Evolutionary conservation across 208 protist genomes (phyloP), one percentile per base, ranked within the genome.

Genomic region (Angomonas desouzai): DNA sequence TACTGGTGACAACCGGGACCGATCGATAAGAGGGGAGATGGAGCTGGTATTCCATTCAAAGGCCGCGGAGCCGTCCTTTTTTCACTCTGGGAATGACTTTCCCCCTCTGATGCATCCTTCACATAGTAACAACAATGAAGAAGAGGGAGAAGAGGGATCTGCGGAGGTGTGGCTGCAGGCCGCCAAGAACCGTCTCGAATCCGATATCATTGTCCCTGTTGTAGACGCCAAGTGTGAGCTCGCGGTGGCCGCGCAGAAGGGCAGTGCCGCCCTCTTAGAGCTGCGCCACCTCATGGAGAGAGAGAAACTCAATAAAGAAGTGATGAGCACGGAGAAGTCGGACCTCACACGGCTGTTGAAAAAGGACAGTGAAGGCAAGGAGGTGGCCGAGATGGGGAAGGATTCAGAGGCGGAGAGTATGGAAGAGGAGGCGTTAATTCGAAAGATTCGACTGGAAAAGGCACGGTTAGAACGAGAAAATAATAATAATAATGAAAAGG

Each of bases 201-300:
- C 70, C n/a, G 77, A 83, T 55, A 91, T 94, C 61, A 84, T 94
- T 27, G 49, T 94, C 18, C 88, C 88, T 4, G 76, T 89, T 0
- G 83, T 89, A 13, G 85, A 72, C 64, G 16, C 66, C 32, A 55
- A 53, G 9, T 87, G 81, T 62, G 51, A 70, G 0, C 55, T 94
- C 18, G 80, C 74, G 34, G 53, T 83, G 62, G 69, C 47, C 36
- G 88, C 88, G 13, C 45, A 56, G 7, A 77, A 77, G 22, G 88
- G 88, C 27, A 94, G 88, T 48, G 64, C 65, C 0, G 73, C 74
- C 18, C 68, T 94, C 48, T 33, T 56, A 16, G 72, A 77, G 36
- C 70, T 89, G 36, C 57, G 69, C 65, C 73, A 78, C n/a, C 40
- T 77, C 48, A 72, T 87, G 64, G 79, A 83, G 45, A 69, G 74